phyloP scores from a whole-genome alignment of 371 early-diverging fungal genomes.

The Encephalitozoon intestinalis region DNA sequence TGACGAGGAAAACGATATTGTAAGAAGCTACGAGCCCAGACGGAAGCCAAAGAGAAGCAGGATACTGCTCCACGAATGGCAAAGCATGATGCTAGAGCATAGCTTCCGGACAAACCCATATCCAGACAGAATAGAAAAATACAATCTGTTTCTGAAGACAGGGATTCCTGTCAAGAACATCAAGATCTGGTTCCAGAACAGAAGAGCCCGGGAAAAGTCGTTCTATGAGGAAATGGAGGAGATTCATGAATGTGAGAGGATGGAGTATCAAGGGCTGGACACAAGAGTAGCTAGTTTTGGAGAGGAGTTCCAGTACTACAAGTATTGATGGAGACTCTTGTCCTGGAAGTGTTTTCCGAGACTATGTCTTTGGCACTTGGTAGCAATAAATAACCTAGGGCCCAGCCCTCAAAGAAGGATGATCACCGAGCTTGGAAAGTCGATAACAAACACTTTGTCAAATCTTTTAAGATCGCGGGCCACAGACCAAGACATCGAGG shows the following conservation, averaged over 20 bases:
- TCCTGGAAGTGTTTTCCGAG: too few species aligned
- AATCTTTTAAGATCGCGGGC: constrained; percentile 24
- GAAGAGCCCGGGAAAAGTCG: constrained; percentile 52
- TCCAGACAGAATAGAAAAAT: background rate
- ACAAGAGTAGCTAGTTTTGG: background rate
- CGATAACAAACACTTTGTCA: constrained; percentile 28
- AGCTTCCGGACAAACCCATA: background rate
- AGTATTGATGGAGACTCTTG: background rate
- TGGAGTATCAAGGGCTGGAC: background rate
- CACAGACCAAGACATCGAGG: constrained; percentile 43
- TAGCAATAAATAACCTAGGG: background rate
- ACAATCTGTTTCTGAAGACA: constrained; percentile 1
- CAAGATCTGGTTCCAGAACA: constrained; percentile 59
- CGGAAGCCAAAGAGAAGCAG: constrained; percentile 1
- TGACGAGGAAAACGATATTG: background rate
- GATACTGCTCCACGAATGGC: background rate
- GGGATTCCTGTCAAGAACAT: constrained; percentile 45
- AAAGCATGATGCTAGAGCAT: constrained; percentile 1
- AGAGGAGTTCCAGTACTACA: background rate
- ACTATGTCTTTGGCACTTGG: background rate
- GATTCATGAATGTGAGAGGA: background rate
- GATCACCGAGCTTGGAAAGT: constrained; percentile 51
- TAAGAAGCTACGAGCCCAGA: background rate
- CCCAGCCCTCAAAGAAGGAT: constrained; percentile 12
- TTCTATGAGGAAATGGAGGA: background rate